These are phyloP conservation scores for Spatholobus suberectus DNA, from an alignment of 306 rosid species.

Conservation along the genomic window DNA sequence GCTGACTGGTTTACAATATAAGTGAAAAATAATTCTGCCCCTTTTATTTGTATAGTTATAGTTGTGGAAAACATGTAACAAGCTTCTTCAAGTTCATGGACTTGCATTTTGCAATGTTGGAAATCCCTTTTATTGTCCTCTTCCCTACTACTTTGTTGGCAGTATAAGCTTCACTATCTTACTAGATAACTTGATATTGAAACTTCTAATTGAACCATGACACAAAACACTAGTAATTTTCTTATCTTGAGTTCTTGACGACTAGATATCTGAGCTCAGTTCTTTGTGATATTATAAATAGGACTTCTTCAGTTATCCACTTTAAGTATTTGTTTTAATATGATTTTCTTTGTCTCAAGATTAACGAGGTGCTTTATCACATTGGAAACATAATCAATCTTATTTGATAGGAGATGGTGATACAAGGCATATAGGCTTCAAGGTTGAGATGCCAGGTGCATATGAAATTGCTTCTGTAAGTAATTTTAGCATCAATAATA, in stretches of 20 bases:
- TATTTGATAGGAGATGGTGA: constrained; percentile 84
- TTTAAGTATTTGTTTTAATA: neutral
- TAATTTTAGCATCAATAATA: constrained; percentile 28
- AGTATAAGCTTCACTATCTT: neutral
- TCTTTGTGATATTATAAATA: neutral
- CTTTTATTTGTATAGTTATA: too few species aligned
- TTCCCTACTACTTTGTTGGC: too few species aligned
- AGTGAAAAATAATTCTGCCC: neutral
- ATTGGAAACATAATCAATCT: constrained; percentile 30
- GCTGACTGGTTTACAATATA: neutral
- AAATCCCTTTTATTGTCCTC: too few species aligned
- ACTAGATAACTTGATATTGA: neutral
- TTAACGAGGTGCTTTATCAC: constrained; percentile 16
- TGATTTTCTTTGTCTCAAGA: neutral
- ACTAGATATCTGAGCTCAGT: neutral
- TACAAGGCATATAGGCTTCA: constrained; percentile 77
- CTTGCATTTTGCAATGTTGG: too few species aligned
- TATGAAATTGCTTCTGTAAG: constrained; percentile 90
- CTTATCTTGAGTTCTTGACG: neutral
- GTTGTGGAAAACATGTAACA: neutral
- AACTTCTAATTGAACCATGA: neutral
- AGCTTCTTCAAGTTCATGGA: too few species aligned
- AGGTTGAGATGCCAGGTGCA: constrained; percentile 77
- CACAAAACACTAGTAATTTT: neutral
- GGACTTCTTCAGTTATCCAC: constrained; percentile 13